A percentile compares a stretch with the other conserved stretches of the same genome.
Evolutionary conservation across 2,329 filamentous ascomycete genomes (phyloP).

Genomic region (Neurospora sp.): DNA sequence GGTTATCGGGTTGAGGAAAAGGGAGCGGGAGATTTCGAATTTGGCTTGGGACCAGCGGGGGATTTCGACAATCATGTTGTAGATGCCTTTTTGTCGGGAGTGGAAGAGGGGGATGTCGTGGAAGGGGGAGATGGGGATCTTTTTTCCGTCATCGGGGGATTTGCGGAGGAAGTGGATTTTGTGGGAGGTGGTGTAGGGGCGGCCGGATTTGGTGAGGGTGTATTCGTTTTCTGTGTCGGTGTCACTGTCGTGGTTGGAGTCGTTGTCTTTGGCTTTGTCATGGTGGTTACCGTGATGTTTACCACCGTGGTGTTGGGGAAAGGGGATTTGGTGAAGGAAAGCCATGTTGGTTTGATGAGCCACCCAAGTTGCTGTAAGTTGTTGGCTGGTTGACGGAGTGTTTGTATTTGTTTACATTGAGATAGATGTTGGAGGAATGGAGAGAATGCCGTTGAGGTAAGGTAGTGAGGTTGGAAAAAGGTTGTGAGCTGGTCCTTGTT

Average conservation of each 20-base stretch:
- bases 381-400: not conserved
- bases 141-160: not conserved
- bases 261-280: not conserved
- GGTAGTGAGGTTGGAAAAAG: not conserved
- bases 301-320: not conserved
- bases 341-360: not conserved
- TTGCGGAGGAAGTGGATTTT: not conserved
- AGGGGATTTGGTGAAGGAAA: not conserved
- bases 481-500: not conserved
- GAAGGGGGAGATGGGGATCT: not conserved
- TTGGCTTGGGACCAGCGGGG: conserved; percentile 99
- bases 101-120: not conserved
- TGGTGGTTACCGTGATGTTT: not conserved
- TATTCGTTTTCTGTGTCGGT: not conserved
- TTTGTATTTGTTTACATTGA: not conserved
- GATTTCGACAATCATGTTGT: conserved; percentile 99
- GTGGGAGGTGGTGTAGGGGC: not conserved
- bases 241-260: not conserved
- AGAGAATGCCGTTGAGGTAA: not conserved
- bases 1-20: conserved; percentile 83
- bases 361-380: not conserved
- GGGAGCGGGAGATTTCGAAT: conserved; percentile 63
- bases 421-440: not conserved
- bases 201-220: not conserved
- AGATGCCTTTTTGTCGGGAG: conserved; percentile 53